Evolutionary conservation across 1,139 yeast species (phyloP), one percentile per base, ranked within the genome.

Genomic region (Yamadazyma pseudoaaseri): DNA sequence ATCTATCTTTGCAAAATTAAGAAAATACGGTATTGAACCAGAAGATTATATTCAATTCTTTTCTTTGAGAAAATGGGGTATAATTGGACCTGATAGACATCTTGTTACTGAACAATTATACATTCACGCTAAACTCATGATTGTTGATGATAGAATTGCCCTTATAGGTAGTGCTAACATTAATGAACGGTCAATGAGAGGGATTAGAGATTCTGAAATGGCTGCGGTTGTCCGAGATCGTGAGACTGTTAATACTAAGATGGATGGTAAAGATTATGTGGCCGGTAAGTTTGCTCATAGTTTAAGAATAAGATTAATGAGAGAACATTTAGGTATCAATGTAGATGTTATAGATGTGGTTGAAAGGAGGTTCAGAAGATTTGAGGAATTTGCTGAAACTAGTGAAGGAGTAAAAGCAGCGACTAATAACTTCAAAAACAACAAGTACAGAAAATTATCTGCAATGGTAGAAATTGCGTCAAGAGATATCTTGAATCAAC

Each of bases 111-210:
- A 92, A 50, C 97, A 90, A 54, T 70, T 94, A 30, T 94, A 94
- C 49, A 83, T 94, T 32, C 98, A 94, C 58, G 96, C 96, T 4
- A 94, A 94, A 56, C 74, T 83, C 6, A 76, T 92, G 81, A 73
- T 92, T 51, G 96, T 84, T n/a, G 98, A 92, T 62, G 98, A 92
- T 53, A 71, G 96, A 34, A 76, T 82, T 28, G 97, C 96, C 3
- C 84, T 92, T 33, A 90, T 92, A 49, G 98, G 98, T 3, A 86
- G 96, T 53, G 98, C 98, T 1, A 92, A 92, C 54, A 86, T 92
- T 44, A 92, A 92, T 52, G 98, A 92, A 59, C 74, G 98, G 49
- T 89, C 97, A 0, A 89, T 89, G 87, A 71, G 95, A 47, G 98
- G 98, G 15, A 70, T 74, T 15, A 73, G 98, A 53, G 99, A 94